Percentiles rank a stretch among this genome's conserved stretches.
Conservation (phyloP, 352 stramenopile species). For the Pythium scleroteichum region DNA sequence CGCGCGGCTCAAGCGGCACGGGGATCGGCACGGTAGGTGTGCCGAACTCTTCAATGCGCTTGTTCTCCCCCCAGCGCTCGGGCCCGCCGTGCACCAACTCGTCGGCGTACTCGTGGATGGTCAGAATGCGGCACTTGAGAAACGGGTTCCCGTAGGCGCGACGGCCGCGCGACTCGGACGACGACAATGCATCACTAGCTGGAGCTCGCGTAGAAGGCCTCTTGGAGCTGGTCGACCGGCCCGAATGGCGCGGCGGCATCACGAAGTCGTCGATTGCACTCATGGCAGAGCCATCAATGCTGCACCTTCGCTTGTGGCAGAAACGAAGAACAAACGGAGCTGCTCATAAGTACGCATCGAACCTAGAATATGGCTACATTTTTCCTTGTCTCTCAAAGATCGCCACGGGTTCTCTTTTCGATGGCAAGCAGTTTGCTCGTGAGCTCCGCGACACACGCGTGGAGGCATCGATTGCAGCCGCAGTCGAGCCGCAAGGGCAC, state of each 20-base stretch:
- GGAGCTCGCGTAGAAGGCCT: neutral
- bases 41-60: neutral
- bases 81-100: neutral
- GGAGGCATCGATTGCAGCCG: too few species aligned
- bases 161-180: neutral
- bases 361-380: neutral
- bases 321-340: neutral
- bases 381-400: too few species aligned
- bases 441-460: too few species aligned
- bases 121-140: constrained; percentile 4
- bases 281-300: neutral
- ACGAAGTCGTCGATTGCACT: constrained; percentile 14
- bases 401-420: too few species aligned
- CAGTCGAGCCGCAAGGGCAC: too few species aligned
- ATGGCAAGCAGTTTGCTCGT: too few species aligned
- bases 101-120: constrained; percentile 8
- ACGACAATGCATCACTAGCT: constrained; percentile 1
- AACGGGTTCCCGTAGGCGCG: constrained; percentile 2
- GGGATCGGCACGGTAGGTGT: neutral
- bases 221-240: neutral
- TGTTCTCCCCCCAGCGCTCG: neutral
- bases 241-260: constrained; percentile 7
- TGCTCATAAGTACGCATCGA: constrained; percentile 13
- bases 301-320: too few species aligned
- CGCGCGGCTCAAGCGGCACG: neutral